Conservation (phyloP, 352 stramenopile species). For the Pythium vanterpoolii region DNA sequence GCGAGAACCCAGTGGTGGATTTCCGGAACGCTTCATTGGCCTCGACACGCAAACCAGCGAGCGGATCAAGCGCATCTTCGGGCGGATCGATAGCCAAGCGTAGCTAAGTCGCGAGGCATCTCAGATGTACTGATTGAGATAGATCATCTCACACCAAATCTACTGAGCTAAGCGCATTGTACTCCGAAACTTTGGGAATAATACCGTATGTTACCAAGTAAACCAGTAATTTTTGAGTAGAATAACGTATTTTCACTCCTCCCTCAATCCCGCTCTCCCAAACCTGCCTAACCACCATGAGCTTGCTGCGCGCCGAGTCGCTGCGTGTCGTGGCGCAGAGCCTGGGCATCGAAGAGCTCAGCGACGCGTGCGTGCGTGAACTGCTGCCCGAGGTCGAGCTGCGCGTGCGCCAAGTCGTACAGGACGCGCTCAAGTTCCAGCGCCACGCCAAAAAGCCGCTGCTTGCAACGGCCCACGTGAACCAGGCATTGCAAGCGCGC, state of each 20-base stretch:
- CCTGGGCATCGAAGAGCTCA: conserved; percentile 68
- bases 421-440: conserved; percentile 86
- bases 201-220: too few relatives aligned
- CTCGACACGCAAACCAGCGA: conserved; percentile 76
- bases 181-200: background rate
- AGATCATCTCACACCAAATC: background rate
- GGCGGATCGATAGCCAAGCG: conserved; percentile 42
- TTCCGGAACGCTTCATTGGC: conserved; percentile 74
- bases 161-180: background rate
- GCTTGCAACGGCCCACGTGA: conserved; percentile 65
- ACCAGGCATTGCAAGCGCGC: conserved; percentile 70
- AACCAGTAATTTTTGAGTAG: too few relatives aligned
- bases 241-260: conserved; percentile 3
- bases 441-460: conserved; percentile 56
- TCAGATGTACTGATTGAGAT: background rate
- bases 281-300: conserved; percentile 40
- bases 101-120: background rate
- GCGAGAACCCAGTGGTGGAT: conserved; percentile 46
- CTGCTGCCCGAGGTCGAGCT: conserved; percentile 79
- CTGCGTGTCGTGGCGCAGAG: conserved; percentile 73
- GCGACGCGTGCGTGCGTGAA: conserved; percentile 56
- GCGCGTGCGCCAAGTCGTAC: conserved; percentile 75
- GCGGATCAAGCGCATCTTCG: conserved; percentile 72
- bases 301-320: conserved; percentile 63
- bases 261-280: background rate